Evolutionary conservation across 2,329 filamentous ascomycete species (phyloP).

Genomic region (Neonectria sp.): DNA sequence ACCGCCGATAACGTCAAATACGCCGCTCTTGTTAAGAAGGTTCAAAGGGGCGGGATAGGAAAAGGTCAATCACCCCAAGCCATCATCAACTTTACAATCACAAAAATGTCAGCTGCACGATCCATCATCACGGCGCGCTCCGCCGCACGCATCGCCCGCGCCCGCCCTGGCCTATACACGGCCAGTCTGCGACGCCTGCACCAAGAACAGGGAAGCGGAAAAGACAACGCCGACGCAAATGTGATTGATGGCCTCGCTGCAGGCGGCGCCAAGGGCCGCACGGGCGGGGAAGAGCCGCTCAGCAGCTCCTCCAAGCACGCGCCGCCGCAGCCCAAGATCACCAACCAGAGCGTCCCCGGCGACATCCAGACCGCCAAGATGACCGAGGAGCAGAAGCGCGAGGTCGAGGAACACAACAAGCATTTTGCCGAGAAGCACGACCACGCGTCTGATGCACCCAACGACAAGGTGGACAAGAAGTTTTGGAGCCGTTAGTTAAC

Average conservation of each 20-base stretch:
- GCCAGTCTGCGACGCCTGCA: conserved; percentile 13
- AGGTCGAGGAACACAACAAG: conserved; percentile 71
- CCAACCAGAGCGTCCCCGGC: conserved; percentile 62
- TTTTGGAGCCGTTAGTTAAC: conserved; percentile 60
- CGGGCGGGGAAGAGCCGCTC: conserved; percentile 58
- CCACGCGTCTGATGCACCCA: conserved; percentile 55
- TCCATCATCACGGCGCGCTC: conserved; percentile 18
- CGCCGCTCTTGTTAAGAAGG: conserved; percentile 7
- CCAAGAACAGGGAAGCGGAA: conserved; percentile 19
- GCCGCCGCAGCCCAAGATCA: conserved; percentile 66
- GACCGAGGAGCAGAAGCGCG: conserved; percentile 66
- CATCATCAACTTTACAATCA: conserved; percentile 1
- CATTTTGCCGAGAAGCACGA: conserved; percentile 72
- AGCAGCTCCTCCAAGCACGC: conserved; percentile 51
- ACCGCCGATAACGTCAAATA: background rate
- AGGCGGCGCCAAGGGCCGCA: conserved; percentile 52
- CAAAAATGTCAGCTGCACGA: conserved; percentile 21
- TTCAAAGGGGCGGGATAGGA: conserved; percentile 1
- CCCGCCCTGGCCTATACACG: conserved; percentile 24
- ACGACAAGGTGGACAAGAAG: conserved; percentile 69
- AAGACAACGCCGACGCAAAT: conserved; percentile 22
- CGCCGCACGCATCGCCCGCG: conserved; percentile 28
- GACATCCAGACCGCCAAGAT: conserved; percentile 50
- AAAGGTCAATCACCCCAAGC: background rate
- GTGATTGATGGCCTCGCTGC: conserved; percentile 49